phyloP scores from a whole-genome alignment of 768 basidiomycete species.

The Mycena polygramma region DNA sequence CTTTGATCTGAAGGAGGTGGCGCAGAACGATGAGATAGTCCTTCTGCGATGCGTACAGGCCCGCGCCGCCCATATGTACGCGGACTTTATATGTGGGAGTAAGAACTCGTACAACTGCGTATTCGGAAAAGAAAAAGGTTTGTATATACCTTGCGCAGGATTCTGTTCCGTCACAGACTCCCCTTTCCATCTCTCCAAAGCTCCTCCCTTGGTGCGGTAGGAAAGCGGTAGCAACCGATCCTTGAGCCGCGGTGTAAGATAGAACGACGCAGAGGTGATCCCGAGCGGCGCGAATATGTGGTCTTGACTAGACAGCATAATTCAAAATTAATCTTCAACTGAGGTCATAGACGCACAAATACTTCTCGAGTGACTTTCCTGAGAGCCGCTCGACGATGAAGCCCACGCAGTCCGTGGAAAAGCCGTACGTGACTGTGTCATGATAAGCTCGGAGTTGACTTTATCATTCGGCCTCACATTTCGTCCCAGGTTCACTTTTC shows the following conservation, averaged over 20 bases:
- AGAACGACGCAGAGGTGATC: constrained; percentile 41
- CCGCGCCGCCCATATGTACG: constrained; percentile 39
- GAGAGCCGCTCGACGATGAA: constrained; percentile 46
- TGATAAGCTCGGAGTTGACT: no score
- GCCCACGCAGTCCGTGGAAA: constrained; percentile 39
- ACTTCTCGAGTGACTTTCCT: constrained; percentile 44
- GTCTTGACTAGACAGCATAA: constrained; percentile 35
- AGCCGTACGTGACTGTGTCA: constrained; percentile 42
- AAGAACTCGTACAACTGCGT: no score
- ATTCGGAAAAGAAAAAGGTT: not conserved
- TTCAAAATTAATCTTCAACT: not conserved
- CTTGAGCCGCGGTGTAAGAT: constrained; percentile 36
- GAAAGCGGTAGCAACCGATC: constrained; percentile 29
- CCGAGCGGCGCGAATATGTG: constrained; percentile 41
- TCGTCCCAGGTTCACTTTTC: constrained; percentile 46
- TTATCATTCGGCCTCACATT: constrained; percentile 38
- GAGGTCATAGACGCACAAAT: constrained; percentile 39
- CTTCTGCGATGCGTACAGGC: constrained; percentile 39
- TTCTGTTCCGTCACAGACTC: constrained; percentile 32
- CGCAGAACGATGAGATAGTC: constrained; percentile 40
- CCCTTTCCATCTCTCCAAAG: constrained; percentile 28
- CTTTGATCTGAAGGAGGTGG: constrained; percentile 28
- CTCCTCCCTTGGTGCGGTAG: constrained; percentile 31
- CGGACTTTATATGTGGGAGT: constrained; percentile 25
- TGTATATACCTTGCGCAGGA: constrained; percentile 36